Conservation (phyloP, 78 protist species). For the Chrysochromulina parva region DNA sequence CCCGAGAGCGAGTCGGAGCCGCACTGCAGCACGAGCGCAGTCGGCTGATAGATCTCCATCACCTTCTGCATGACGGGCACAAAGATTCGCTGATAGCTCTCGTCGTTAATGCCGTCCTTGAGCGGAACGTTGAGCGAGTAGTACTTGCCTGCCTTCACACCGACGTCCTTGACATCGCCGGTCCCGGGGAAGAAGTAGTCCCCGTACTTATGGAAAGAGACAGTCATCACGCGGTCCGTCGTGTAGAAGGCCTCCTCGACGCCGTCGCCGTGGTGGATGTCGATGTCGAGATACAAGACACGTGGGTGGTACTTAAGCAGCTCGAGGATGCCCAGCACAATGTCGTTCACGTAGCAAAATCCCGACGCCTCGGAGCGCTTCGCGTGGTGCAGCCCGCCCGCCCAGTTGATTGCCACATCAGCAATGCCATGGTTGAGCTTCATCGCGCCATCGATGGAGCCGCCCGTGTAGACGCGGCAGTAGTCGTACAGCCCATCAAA, state of each 20-base stretch:
- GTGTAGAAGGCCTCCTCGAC: slow-evolving; percentile 88
- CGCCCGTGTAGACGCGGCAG: slow-evolving; percentile 93
- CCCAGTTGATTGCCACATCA: slow-evolving; percentile 97
- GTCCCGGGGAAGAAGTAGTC: slow-evolving; percentile 75
- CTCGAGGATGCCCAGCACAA: slow-evolving; percentile 95
- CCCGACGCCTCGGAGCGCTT: slow-evolving; percentile 94
- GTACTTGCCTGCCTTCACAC: slow-evolving; percentile 72
- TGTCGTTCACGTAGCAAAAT: slow-evolving; percentile 99
- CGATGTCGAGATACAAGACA: slow-evolving; percentile 97
- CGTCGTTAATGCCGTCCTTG: slow-evolving; percentile 95
- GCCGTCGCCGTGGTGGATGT: slow-evolving; percentile 99
- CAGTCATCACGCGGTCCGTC: slow-evolving; percentile 93
- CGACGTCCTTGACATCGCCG: slow-evolving; percentile 88
- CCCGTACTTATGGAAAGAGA: slow-evolving; percentile 91
- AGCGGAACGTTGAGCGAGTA: slow-evolving; percentile 95
- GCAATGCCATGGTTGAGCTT: slow-evolving; percentile 72
- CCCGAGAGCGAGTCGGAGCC: slow-evolving; percentile 96
- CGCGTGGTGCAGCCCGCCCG: slow-evolving; percentile 99
- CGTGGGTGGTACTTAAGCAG: slow-evolving; percentile 79
- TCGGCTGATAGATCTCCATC: slow-evolving; percentile 84
- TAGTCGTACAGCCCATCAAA: slow-evolving; percentile 94
- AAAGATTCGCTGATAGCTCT: slow-evolving; percentile 57
- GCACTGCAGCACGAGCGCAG: slow-evolving; percentile 92
- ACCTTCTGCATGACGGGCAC: slow-evolving; percentile 51
- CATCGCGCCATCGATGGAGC: slow-evolving; percentile 81